Evolutionary conservation across 73 alveolate genomes (phyloP).

Genomic region (Strombidium stylifer): DNA sequence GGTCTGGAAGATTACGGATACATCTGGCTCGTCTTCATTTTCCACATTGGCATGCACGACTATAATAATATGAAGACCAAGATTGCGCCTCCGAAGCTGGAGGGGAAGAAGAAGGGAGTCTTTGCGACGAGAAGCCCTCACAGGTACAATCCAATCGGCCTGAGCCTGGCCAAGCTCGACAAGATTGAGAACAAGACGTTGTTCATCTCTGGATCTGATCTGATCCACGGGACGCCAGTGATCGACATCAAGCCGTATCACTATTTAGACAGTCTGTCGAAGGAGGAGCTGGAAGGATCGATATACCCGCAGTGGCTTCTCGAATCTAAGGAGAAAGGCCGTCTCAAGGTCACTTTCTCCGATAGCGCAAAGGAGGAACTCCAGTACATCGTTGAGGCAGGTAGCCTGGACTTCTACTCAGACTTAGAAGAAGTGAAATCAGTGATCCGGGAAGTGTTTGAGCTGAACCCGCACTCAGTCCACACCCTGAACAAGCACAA

Average conservation of each 20-base stretch:
- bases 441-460: constrained; percentile 64
- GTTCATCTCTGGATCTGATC: constrained; percentile 78
- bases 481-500: constrained; percentile 75
- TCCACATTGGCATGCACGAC: constrained; percentile 73
- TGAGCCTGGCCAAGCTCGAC: constrained; percentile 72
- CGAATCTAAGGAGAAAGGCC: constrained; percentile 62
- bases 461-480: constrained; percentile 84
- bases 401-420: constrained; percentile 69
- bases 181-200: constrained; percentile 67
- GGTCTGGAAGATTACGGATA: constrained; percentile 82
- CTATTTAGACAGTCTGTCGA: constrained; percentile 62
- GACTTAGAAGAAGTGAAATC: constrained; percentile 53
- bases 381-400: constrained; percentile 41
- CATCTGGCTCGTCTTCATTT: constrained; percentile 86
- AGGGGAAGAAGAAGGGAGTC: constrained; percentile 86
- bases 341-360: constrained; percentile 58
- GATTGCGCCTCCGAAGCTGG: constrained; percentile 84
- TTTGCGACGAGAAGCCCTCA: constrained; percentile 95
- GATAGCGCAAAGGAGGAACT: constrained; percentile 57
- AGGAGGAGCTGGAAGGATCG: constrained; percentile 51
- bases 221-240: constrained; percentile 92
- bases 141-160: constrained; percentile 92
- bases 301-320: constrained; percentile 83
- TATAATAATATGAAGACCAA: constrained; percentile 61
- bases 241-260: constrained; percentile 91